Base-by-base conservation (phyloP, 495 filamentous ascomycete species). In the Cairneyella variabilis region DNA sequence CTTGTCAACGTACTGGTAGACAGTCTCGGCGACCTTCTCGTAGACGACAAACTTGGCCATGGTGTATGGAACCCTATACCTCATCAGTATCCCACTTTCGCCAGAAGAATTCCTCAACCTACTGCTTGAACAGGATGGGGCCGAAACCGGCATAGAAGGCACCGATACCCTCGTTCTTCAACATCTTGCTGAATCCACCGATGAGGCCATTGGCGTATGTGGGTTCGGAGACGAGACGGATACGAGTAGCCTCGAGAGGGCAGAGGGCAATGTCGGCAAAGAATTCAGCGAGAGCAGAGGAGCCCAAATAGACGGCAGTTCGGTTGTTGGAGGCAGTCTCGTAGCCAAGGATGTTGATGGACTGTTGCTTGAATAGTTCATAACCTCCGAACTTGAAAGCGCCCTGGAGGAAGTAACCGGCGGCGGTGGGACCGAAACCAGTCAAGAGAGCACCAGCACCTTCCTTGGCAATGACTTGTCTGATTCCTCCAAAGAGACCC, bases 31-130 rank as follows among this genome's bases (percentile, higher is more conserved):
- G 66, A 90, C 89, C 83, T 97, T 97, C 82, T 98, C 93, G 84
- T 86, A 97, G 62, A 96, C 93, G 73, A 96, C 93, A 82, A 98
- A 98, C 81, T 98, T 98, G 79, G 95, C 79, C 93, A 98, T 97
- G 71, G 93, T 98, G 80, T 98, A 98, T 55, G 93, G 93, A 71
- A 98, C 88, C 82, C 90, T 95, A 62, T 26, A 8, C 11, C 26
- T 38, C 22, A 17, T 62, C 46, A 62, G 61, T 47, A 25, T 40
- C 22, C n/a, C 26, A 16, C 22, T 49, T 32, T 45, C 38, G 11
- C 12, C 10, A 14, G 39, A 21, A 28, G 25, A 47, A 26, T 21
- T 51, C 10, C 1, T 1, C 28, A 45, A 83, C 90, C 71, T 83
- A 95, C 90, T 95, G 90, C 81, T 95, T 95, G 82, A 95, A 91